These are phyloP conservation scores for Nasturtium officinale DNA, from an alignment of 345 rosid genomes.

Conservation along the genomic window DNA sequence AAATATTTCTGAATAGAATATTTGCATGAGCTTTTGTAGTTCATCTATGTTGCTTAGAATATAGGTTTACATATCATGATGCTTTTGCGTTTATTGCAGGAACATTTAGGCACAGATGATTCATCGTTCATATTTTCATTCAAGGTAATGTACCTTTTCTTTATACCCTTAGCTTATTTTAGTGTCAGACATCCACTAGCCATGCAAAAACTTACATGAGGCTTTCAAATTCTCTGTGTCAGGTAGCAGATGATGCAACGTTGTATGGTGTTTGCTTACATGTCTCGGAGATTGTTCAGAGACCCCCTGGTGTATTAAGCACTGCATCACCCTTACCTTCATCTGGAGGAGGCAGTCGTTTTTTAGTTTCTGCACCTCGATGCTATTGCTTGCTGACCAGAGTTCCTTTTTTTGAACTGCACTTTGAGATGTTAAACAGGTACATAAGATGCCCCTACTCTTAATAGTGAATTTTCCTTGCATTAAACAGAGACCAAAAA, in stretches of 20 bases:
- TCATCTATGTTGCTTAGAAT: constrained; percentile 3
- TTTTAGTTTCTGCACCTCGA: constrained; percentile 96
- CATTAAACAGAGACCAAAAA: constrained; percentile 19
- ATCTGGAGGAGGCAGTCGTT: constrained; percentile 65
- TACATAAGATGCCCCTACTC: constrained; percentile 40
- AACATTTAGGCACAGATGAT: constrained; percentile 89
- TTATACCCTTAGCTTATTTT: background rate
- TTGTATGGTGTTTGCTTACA: constrained; percentile 94
- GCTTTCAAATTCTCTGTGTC: constrained; percentile 32
- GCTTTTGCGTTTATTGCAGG: constrained; percentile 51
- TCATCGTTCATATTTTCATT: constrained; percentile 80
- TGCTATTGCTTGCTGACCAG: constrained; percentile 93
- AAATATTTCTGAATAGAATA: constrained; percentile 15
- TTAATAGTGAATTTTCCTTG: constrained; percentile 24
- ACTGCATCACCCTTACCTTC: constrained; percentile 57
- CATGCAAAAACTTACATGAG: constrained; percentile 7
- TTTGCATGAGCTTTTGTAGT: constrained; percentile 19
- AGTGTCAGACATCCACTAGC: constrained; percentile 27
- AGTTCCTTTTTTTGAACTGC: constrained; percentile 95
- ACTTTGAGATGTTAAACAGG: constrained; percentile 98
- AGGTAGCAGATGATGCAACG: constrained; percentile 93
- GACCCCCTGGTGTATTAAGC: constrained; percentile 79
- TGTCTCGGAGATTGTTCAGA: constrained; percentile 88
- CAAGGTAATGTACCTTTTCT: constrained; percentile 57
- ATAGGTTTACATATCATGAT: constrained; percentile 16